Base-by-base conservation (phyloP, 139 green algal species). In the Axilococcus clingmanii region DNA sequence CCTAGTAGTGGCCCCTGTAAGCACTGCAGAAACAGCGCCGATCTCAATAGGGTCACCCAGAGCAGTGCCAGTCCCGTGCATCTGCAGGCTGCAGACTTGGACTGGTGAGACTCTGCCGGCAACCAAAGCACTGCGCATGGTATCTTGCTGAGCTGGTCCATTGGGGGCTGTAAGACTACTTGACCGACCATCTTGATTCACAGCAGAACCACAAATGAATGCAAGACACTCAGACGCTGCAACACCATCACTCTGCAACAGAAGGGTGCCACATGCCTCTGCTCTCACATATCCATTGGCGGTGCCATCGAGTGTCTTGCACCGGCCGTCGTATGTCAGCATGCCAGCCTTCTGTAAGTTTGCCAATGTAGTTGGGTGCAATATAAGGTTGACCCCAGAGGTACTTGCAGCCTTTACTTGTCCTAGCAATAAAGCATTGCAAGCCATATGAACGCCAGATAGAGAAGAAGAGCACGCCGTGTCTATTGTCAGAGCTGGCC, bases 41-140 rank as follows among this genome's bases (percentile, higher is more conserved):
- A 94, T 53, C 52, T 94, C 86, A 25, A 94, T 94, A 27, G 86
- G 84, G 53, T 94, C 86, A 4, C 87, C 87, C 33, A 95, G 72
- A 5, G 82, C 60, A 11, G 87, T 95, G 19, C 87, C 86, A 1
- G 86, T 95, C 54, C 85, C 86, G 25, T 80, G 71, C 48, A 76
- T 55, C 50, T 84, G 62, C 55, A 95, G 52, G 2, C 24, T 46
- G 5, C 27, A 7, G 8, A 78, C 27, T 0, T 64, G 72, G 0
- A 40, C 19, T 6, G 20, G 20, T 5, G 41, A 19, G 17, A 54
- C 20, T 20, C 32, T 12, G 4, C 56, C 50, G 11, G 57, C 20
- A 19, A 9, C 14, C 17, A 85, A 47, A 3, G 74, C 76, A 7
- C 35, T 20, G 0, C 36, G 38, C 11, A 87, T 65, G 14, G 80